These are phyloP conservation scores for Xerocomellus chrysenteron DNA, from an alignment of 768 basidiomycete species.

Conservation along the genomic window DNA sequence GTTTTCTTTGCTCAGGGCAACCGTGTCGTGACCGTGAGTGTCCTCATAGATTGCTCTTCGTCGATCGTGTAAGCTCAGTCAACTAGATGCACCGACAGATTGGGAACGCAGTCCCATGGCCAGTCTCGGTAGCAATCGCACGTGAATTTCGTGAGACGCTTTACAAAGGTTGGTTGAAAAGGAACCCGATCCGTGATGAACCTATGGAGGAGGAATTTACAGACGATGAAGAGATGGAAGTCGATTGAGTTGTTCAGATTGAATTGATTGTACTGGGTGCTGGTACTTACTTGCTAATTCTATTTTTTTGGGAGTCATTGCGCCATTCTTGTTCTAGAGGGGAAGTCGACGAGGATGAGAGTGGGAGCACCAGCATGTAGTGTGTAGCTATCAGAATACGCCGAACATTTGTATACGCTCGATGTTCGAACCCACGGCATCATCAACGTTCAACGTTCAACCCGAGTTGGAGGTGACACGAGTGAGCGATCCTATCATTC, in stretches of 20 bases:
- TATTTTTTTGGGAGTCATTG: not conserved
- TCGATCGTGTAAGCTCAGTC: not conserved
- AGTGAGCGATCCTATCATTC: not conserved
- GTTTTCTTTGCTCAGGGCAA: slow-evolving; percentile 53
- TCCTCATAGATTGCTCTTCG: not conserved
- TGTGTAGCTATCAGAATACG: not conserved
- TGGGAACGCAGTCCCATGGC: slow-evolving; percentile 78
- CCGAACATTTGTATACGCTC: not conserved
- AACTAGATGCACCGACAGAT: slow-evolving; percentile 76
- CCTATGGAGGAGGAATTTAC: slow-evolving; percentile 34
- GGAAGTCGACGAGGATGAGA: not conserved
- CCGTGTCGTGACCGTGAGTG: slow-evolving; percentile 60
- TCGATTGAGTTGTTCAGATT: slow-evolving; percentile 27
- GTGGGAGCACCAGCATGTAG: not conserved
- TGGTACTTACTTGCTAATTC: not conserved
- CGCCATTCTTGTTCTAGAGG: not conserved
- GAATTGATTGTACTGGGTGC: not conserved
- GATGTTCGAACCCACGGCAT: not conserved
- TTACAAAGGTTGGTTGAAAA: slow-evolving; percentile 50
- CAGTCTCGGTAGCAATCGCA: slow-evolving; percentile 61
- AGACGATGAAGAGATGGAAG: slow-evolving; percentile 24
- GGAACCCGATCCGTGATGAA: slow-evolving; percentile 18
- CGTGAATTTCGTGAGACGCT: slow-evolving; percentile 54
- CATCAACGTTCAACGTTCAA: too few species aligned
- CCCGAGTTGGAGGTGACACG: too few species aligned